These are phyloP conservation scores for Leccinum truebloodii DNA, from an alignment of 768 basidiomycete genomes.

Conservation along the genomic window DNA sequence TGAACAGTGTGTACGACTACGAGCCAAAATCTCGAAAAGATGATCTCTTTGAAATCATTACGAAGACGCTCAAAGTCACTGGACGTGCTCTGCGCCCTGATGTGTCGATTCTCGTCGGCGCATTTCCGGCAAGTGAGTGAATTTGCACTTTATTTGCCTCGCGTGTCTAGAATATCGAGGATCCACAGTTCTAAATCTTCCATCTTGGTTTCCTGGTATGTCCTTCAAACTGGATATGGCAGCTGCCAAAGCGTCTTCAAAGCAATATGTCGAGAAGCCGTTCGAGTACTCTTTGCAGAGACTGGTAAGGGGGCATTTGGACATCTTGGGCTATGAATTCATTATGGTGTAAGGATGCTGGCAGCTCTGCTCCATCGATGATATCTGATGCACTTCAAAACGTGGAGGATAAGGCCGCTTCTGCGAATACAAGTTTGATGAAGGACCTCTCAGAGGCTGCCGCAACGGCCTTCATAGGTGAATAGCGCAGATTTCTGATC, in stretches of 20 bases:
- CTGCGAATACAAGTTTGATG: constrained; percentile 5
- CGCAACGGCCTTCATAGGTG: constrained; percentile 25
- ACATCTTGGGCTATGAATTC: not conserved
- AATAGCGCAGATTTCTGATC: not conserved
- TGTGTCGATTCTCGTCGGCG: constrained; percentile 16
- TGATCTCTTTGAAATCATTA: constrained; percentile 14
- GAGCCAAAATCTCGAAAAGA: constrained; percentile 15
- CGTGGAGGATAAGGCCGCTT: constrained; percentile 9
- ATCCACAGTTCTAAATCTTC: constrained; percentile 19
- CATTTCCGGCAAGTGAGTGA: constrained; percentile 21
- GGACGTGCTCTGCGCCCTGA: constrained; percentile 19
- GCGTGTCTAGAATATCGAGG: not conserved
- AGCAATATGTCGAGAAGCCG: constrained; percentile 17
- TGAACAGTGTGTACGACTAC: constrained; percentile 23
- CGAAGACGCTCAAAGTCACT: constrained; percentile 6
- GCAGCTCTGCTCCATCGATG: constrained; percentile 17
- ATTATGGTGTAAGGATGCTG: constrained; percentile 10
- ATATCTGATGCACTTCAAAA: constrained; percentile 19
- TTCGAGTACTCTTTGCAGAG: constrained; percentile 20
- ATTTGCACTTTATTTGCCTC: too few species aligned
- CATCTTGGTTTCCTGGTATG: constrained; percentile 28
- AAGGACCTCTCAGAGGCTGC: constrained; percentile 22
- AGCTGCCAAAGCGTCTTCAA: constrained; percentile 12
- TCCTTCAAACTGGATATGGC: constrained; percentile 25
- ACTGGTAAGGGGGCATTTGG: constrained; percentile 11